Evolutionary conservation across 306 rosid genomes (phyloP).

Genomic region (Styphnolobium japonicum): DNA sequence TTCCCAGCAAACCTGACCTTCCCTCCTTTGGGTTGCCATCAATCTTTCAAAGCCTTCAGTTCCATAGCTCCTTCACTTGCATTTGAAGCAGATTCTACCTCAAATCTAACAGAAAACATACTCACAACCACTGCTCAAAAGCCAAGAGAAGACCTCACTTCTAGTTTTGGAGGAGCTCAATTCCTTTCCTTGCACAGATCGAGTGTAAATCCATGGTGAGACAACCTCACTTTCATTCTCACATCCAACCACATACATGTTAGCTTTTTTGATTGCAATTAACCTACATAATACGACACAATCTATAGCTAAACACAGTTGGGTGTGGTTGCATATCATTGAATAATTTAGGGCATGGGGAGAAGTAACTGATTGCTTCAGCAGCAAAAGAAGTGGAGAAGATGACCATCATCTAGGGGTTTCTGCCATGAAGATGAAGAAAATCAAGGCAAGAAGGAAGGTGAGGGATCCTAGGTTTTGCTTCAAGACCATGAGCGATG

Average conservation of each 20-base stretch:
- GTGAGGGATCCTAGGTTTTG: constrained; percentile 99
- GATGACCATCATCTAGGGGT: constrained; percentile 52
- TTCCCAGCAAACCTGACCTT: constrained; percentile 55
- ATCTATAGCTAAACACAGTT: not conserved
- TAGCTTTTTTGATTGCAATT: not conserved
- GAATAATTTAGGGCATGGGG: constrained; percentile 59
- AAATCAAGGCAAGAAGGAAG: constrained; percentile 82
- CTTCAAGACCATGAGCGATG: constrained; percentile 96
- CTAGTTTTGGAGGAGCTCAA: constrained; percentile 50
- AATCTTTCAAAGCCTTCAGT: constrained; percentile 51
- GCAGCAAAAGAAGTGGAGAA: constrained; percentile 46
- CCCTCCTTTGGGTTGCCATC: constrained; percentile 55
- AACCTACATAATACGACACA: not conserved
- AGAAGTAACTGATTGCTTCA: constrained; percentile 51
- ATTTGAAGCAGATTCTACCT: constrained; percentile 40
- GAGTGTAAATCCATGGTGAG: constrained; percentile 71
- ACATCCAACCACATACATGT: not conserved
- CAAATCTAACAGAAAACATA: constrained; percentile 71
- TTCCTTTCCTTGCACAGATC: constrained; percentile 88
- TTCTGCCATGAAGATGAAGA: constrained; percentile 82
- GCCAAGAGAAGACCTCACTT: constrained; percentile 42
- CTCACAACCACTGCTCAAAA: constrained; percentile 40
- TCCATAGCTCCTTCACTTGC: constrained; percentile 44
- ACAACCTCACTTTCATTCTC: not conserved
- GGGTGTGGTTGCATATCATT: not conserved